Percentiles rank a stretch among this genome's conserved stretches.
Evolutionary conservation across 2,329 filamentous ascomycete genomes (phyloP).

Genomic region (Fusarium caatingaense): DNA sequence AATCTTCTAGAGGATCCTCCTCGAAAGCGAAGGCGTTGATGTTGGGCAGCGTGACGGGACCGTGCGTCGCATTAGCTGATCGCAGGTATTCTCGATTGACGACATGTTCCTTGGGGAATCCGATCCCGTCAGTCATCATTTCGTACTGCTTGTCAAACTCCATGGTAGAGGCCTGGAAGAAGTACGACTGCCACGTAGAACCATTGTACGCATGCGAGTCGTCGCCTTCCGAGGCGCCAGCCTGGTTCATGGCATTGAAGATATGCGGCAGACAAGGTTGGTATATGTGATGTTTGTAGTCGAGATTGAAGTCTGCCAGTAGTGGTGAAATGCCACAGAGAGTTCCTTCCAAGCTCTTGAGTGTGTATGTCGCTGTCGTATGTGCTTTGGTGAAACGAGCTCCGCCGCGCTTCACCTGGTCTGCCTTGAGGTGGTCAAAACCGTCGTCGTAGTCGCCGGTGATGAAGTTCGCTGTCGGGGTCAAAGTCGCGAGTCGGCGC

Average conservation of each 20-base stretch:
- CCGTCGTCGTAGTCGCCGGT: slow-evolving; percentile 53
- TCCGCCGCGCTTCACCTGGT: slow-evolving; percentile 50
- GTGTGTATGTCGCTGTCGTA: slow-evolving; percentile 57
- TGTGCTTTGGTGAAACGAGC: slow-evolving; percentile 55
- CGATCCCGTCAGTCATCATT: slow-evolving; percentile 45
- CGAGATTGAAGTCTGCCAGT: slow-evolving; percentile 56
- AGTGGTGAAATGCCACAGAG: slow-evolving; percentile 57
- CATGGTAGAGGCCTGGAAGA: slow-evolving; percentile 49
- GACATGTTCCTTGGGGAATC: slow-evolving; percentile 46
- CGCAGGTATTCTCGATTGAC: slow-evolving; percentile 48
- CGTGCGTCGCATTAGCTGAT: slow-evolving; percentile 47
- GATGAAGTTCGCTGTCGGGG: slow-evolving; percentile 50
- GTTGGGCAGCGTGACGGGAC: slow-evolving; percentile 45
- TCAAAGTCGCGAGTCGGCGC: slow-evolving; percentile 45
- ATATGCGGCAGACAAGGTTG: slow-evolving; percentile 58
- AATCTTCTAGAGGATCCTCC: slow-evolving; percentile 48
- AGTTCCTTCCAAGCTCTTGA: slow-evolving; percentile 57
- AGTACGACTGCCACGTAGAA: slow-evolving; percentile 49
- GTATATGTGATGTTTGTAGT: slow-evolving; percentile 56
- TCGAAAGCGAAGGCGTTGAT: slow-evolving; percentile 53
- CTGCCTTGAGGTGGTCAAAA: slow-evolving; percentile 40
- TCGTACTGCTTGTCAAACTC: slow-evolving; percentile 50
- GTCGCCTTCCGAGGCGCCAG: slow-evolving; percentile 16
- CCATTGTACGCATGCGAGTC: slow-evolving; percentile 13
- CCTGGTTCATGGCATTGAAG: slow-evolving; percentile 50